A percentile compares a stretch with the other conserved stretches of the same genome.
These are phyloP conservation scores for Hymenoscyphus linearis DNA, from an alignment of 2,329 filamentous ascomycete genomes.

Conservation along the genomic window DNA sequence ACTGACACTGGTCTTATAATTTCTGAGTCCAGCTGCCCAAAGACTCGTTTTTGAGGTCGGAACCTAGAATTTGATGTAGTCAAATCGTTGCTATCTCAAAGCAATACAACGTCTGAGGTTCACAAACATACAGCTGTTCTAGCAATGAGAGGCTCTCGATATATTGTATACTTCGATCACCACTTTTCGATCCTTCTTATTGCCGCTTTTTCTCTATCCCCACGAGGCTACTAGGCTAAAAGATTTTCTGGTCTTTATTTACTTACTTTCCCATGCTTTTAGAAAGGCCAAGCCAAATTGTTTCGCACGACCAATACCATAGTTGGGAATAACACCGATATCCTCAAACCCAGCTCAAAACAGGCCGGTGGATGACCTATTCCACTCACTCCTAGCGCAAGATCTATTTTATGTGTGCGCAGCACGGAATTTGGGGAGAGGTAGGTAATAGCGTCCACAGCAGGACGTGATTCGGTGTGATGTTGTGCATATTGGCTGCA, in stretches of 20 bases:
- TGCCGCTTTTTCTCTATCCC: not conserved
- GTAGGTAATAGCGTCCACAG: not conserved
- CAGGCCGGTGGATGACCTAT: not conserved
- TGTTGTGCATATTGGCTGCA: conserved; percentile 2
- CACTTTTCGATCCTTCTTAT: not conserved
- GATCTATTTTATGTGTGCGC: not conserved
- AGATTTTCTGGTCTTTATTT: not conserved
- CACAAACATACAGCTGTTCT: not conserved
- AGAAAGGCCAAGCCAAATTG: not conserved
- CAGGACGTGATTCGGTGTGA: conserved; percentile 3
- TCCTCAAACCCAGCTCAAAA: not conserved
- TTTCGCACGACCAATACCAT: not conserved
- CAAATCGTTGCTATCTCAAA: too few species aligned
- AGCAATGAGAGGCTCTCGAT: not conserved
- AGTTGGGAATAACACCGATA: not conserved
- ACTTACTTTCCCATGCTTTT: not conserved
- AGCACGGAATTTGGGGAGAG: not conserved
- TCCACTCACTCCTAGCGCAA: not conserved
- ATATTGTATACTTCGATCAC: not conserved
- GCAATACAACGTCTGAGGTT: not conserved
- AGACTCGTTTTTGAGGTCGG: too few species aligned
- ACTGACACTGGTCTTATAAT: not conserved
- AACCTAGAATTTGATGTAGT: too few species aligned
- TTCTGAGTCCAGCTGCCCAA: not conserved
- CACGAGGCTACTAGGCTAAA: not conserved